Conservation (phyloP, 106 monocot species). For the Phalaenopsis aphrodite region DNA sequence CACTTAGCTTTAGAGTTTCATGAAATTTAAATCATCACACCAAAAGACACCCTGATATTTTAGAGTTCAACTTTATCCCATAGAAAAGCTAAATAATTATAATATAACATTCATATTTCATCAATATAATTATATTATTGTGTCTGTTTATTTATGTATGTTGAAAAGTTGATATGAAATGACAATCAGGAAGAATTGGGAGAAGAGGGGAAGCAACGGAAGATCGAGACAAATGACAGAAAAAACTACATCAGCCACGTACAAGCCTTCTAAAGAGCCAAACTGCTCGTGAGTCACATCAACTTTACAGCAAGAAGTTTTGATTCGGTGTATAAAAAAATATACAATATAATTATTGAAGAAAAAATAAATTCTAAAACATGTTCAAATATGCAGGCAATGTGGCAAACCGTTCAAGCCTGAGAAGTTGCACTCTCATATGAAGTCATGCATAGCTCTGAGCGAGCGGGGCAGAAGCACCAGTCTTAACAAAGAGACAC, state of each 20-base stretch:
- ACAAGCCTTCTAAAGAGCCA: neutral
- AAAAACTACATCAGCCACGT: neutral
- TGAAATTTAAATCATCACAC: too few relatives aligned
- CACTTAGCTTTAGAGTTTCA: too few relatives aligned
- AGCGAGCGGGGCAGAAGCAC: neutral
- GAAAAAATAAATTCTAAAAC: neutral
- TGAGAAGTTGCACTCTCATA: constrained; percentile 9
- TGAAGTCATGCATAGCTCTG: constrained; percentile 1
- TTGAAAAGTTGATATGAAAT: neutral
- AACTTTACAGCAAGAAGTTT: neutral
- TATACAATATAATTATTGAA: neutral
- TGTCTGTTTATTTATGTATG: neutral
- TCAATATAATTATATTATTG: too few relatives aligned
- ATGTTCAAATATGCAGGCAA: constrained; percentile 4
- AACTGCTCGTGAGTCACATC: constrained; percentile 6
- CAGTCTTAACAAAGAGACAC: neutral
- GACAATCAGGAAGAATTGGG: neutral
- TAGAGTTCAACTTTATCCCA: too few relatives aligned
- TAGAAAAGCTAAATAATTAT: too few relatives aligned
- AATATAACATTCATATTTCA: too few relatives aligned
- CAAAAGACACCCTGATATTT: too few relatives aligned
- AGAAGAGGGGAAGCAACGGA: neutral
- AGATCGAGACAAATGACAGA: neutral
- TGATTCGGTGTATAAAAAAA: neutral
- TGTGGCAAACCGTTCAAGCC: constrained; percentile 11